phyloP scores from a whole-genome alignment of 2,329 filamentous ascomycete genomes.

The Thermothelomyces thermophilus region DNA sequence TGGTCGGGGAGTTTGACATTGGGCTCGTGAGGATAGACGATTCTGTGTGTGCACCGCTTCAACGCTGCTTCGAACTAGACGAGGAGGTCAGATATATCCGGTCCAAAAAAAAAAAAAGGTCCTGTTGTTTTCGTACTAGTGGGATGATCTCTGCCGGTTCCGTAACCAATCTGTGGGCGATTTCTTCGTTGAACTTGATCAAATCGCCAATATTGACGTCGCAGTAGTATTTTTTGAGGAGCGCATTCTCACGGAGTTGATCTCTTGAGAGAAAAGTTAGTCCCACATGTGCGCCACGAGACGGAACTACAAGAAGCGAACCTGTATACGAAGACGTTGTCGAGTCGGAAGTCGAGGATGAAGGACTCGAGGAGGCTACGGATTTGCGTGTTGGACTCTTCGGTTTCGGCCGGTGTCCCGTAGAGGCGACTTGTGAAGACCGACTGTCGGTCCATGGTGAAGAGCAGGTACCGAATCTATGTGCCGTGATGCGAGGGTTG shows the following conservation, averaged over 20 bases:
- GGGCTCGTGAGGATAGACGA: slow-evolving; percentile 73
- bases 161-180: slow-evolving; percentile 81
- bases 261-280: slow-evolving; percentile 53
- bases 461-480: too few species aligned
- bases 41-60: slow-evolving; percentile 84
- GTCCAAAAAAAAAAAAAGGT: not conserved
- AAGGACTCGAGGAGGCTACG: slow-evolving; percentile 82
- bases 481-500: not conserved
- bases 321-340: slow-evolving; percentile 94
- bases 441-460: slow-evolving; percentile 76
- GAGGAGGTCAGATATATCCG: not conserved
- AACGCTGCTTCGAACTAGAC: slow-evolving; percentile 81
- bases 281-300: not conserved
- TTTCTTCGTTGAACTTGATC: slow-evolving; percentile 92
- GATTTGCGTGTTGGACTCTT: slow-evolving; percentile 64
- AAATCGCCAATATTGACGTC: slow-evolving; percentile 93
- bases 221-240: slow-evolving; percentile 91
- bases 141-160: slow-evolving; percentile 92
- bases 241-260: slow-evolving; percentile 88
- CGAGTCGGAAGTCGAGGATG: slow-evolving; percentile 86
- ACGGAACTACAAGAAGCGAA: slow-evolving; percentile 30
- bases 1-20: slow-evolving; percentile 73
- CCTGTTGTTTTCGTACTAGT: slow-evolving; percentile 52
- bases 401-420: slow-evolving; percentile 56
- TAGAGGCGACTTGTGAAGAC: slow-evolving; percentile 82